These are phyloP conservation scores for Nyssa sinensis DNA, from an alignment of 148 eudicot genomes.

Conservation along the genomic window DNA sequence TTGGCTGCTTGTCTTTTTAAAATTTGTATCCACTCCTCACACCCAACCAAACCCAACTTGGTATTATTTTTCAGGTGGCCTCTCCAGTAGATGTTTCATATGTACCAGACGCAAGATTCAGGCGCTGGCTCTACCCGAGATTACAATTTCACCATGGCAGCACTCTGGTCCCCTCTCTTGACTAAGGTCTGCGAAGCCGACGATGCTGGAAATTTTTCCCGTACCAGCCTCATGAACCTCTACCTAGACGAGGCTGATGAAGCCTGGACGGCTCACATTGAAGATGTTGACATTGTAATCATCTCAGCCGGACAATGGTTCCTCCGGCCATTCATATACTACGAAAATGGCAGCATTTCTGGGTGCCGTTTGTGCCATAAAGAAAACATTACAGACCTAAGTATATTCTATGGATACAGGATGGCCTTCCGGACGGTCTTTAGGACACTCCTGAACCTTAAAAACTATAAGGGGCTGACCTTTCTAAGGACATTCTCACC, in stretches of 20 bases:
- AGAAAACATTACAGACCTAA: constrained; percentile 31
- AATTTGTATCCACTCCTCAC: too few relatives aligned
- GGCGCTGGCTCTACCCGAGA: constrained; percentile 26
- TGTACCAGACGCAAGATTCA: constrained; percentile 17
- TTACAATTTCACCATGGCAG: constrained; percentile 39
- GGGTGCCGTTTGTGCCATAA: constrained; percentile 51
- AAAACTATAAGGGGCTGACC: constrained; percentile 43
- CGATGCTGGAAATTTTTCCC: too few relatives aligned
- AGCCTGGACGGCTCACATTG: constrained; percentile 50
- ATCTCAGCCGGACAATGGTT: constrained; percentile 60
- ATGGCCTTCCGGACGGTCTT: constrained; percentile 53
- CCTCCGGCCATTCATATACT: constrained; percentile 38
- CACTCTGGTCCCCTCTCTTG: constrained; percentile 27
- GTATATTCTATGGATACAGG: constrained; percentile 38
- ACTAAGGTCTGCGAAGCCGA: constrained; percentile 10
- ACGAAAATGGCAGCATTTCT: constrained; percentile 31
- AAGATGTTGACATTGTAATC: constrained; percentile 46
- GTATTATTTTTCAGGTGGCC: constrained; percentile 22
- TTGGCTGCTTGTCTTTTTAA: too few relatives aligned
- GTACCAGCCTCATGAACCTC: constrained; percentile 37
- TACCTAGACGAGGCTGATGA: constrained; percentile 51
- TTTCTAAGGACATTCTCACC: constrained; percentile 57
- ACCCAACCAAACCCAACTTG: too few relatives aligned
- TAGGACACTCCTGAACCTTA: constrained; percentile 32
- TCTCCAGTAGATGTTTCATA: constrained; percentile 23